phyloP scores from a whole-genome alignment of 495 filamentous ascomycete genomes.

The Aspergillus ellipticus region DNA sequence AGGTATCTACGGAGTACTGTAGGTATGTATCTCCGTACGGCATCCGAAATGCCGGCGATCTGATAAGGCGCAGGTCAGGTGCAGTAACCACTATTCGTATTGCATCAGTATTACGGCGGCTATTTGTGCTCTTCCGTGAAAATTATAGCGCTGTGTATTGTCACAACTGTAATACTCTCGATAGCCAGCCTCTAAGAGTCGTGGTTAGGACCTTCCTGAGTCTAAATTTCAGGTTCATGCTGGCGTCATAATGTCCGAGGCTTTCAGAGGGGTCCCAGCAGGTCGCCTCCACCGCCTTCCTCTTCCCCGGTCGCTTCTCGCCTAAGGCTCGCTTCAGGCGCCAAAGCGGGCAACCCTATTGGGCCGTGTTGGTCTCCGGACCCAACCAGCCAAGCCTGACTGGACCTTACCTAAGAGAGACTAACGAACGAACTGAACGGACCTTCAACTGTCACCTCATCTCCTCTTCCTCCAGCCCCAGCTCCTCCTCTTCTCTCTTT shows the following conservation, averaged over 20 bases:
- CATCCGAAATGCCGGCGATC: not conserved
- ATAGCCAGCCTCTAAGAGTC: not conserved
- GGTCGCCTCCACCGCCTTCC: not conserved
- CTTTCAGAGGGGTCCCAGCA: not conserved
- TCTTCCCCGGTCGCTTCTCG: slow-evolving; percentile 24
- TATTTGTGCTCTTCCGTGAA: not conserved
- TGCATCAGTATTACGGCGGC: not conserved
- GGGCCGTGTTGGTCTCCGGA: slow-evolving; percentile 21
- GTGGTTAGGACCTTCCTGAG: not conserved
- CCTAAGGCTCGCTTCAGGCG: slow-evolving; percentile 39
- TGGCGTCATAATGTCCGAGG: too few species aligned
- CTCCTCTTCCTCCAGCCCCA: slow-evolving; percentile 2
- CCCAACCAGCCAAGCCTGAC: slow-evolving; percentile 10
- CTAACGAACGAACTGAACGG: slow-evolving; percentile 4
- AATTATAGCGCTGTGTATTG: not conserved
- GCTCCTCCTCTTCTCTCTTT: not conserved
- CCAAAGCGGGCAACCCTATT: slow-evolving; percentile 32
- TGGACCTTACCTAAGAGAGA: slow-evolving; percentile 21
- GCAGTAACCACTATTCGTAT: not conserved
- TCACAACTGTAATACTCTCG: not conserved
- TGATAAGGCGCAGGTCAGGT: not conserved
- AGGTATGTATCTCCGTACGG: not conserved
- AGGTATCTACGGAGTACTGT: not conserved
- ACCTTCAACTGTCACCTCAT: slow-evolving; percentile 22
- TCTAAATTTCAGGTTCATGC: too few species aligned